A percentile compares a stretch with the other conserved stretches of the same genome.
These are phyloP conservation scores for Ustilago curta DNA, from an alignment of 1,284 basidiomycete species.

Conservation along the genomic window DNA sequence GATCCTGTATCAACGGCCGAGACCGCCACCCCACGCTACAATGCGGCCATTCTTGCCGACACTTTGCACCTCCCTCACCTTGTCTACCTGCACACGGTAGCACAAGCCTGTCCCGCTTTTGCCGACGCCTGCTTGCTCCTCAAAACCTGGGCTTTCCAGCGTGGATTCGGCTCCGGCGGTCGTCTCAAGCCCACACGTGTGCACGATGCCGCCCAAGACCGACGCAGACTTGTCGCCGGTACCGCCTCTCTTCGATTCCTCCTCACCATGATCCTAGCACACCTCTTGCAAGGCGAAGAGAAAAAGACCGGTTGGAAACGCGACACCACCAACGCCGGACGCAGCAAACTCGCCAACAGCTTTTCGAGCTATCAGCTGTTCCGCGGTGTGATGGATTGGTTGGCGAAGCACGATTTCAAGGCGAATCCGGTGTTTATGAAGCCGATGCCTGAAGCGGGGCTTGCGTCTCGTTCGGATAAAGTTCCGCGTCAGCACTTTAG, in stretches of 20 bases:
- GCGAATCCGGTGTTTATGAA: conserved; percentile 77
- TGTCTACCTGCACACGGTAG: conserved; percentile 77
- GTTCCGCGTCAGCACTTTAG: conserved; percentile 69
- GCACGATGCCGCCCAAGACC: conserved; percentile 15
- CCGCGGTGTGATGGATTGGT: conserved; percentile 81
- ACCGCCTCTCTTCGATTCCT: conserved; percentile 77
- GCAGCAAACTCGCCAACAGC: conserved; percentile 75
- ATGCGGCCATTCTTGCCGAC: conserved; percentile 79
- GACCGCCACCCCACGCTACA: conserved; percentile 79
- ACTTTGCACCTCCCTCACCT: conserved; percentile 78
- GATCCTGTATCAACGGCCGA: conserved; percentile 19
- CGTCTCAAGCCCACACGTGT: conserved; percentile 68
- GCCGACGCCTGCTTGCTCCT: conserved; percentile 82
- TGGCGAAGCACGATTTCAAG: conserved; percentile 78
- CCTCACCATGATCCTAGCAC: conserved; percentile 69
- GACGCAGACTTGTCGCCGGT: conserved; percentile 57
- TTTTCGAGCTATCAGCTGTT: conserved; percentile 89
- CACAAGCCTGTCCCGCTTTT: conserved; percentile 77
- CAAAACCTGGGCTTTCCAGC: conserved; percentile 88
- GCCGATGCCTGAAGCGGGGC: conserved; percentile 54
- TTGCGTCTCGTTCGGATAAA: conserved; percentile 49
- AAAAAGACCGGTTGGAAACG: conserved; percentile 47
- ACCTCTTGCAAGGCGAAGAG: conserved; percentile 69
- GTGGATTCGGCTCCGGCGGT: conserved; percentile 75
- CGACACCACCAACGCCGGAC: conserved; percentile 70